Evolutionary conservation across 805 yeast species (phyloP), one percentile per base, ranked within the genome.

Genomic region (Metschnikowia kofuensis): DNA sequence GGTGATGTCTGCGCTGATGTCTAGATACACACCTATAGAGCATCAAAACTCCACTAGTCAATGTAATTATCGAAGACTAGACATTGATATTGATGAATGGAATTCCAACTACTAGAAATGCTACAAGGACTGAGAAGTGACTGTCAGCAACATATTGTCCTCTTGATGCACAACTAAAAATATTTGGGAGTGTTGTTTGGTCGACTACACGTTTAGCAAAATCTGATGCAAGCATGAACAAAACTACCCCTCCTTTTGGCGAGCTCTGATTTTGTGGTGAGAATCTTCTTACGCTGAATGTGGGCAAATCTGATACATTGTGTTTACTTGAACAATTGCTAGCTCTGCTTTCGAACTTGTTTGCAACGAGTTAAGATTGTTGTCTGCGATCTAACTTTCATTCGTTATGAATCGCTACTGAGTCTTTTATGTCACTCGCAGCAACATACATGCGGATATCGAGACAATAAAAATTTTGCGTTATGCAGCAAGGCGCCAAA

Each of bases 391-490:
- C 4, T 4, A 21, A 21, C 21, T 21, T 21, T 21, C 21, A 4
- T 21, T 21, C 21, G 21, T 21, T 21, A 21, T 21, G 4, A 21
- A 21, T 21, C 21, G 21, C 21, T 21, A 21, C n/a, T n/a, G n/a
- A n/a, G n/a, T n/a, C n/a, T 21, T 21, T 21, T 14, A 35, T 35
- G 2, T 30, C 36, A 3, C 29, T 12, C 7, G 16, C 47, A 9
- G 31, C n/a, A 28, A 31, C 15, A 16, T 26, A 9, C 38, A 44
- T 44, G n/a, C 41, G 41, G 31, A 37, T 51, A 52, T 54, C 56
- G 7, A 58, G 44, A 12, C 54, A 50, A 45, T 51, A 59, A 6
- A 60, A 43, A 12, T 58, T 57, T 47, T 48, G 53, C 21, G 62
- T 52, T 13, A 57, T 54, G 32, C 43, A 50, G 40, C 56, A 59